These are phyloP conservation scores for Neurospora sp. DNA, from an alignment of 495 filamentous ascomycete genomes.

Conservation along the genomic window DNA sequence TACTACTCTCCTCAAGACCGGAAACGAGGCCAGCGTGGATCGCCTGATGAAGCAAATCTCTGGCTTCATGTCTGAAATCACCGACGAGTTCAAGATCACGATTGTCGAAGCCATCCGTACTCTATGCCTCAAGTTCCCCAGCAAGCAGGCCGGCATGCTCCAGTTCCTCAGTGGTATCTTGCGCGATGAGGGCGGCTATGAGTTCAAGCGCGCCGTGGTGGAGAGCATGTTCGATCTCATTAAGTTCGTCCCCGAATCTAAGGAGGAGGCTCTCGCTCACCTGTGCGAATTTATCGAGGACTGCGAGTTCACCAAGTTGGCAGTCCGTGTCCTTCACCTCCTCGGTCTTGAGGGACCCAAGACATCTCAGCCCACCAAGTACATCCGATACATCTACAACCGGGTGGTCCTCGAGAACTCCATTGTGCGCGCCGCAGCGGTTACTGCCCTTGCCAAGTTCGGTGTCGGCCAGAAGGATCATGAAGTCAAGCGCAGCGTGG, in stretches of 20 bases:
- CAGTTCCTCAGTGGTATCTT: conserved; percentile 90
- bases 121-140: conserved; percentile 93
- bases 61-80: conserved; percentile 95
- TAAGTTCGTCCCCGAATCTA: conserved; percentile 95
- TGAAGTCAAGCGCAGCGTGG: conserved; percentile 90
- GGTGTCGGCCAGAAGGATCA: conserved; percentile 94
- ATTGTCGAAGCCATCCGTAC: conserved; percentile 97
- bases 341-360: conserved; percentile 91
- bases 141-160: conserved; percentile 97
- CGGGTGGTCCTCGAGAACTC: conserved; percentile 96
- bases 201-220: conserved; percentile 95
- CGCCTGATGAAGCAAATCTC: conserved; percentile 97
- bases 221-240: conserved; percentile 99
- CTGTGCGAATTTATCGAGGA: conserved; percentile 99
- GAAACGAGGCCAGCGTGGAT: conserved; percentile 94
- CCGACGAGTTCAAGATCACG: conserved; percentile 98
- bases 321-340: conserved; percentile 87
- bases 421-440: conserved; percentile 88
- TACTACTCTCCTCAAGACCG: conserved; percentile 93
- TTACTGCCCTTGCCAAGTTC: conserved; percentile 93
- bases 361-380: conserved; percentile 93
- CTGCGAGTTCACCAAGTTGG: conserved; percentile 98
- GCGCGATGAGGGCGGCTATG: conserved; percentile 93
- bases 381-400: conserved; percentile 99
- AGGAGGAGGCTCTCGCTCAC: conserved; percentile 93